These are phyloP conservation scores for Cardamine resedifolia DNA, from an alignment of 345 rosid genomes.

Conservation along the genomic window DNA sequence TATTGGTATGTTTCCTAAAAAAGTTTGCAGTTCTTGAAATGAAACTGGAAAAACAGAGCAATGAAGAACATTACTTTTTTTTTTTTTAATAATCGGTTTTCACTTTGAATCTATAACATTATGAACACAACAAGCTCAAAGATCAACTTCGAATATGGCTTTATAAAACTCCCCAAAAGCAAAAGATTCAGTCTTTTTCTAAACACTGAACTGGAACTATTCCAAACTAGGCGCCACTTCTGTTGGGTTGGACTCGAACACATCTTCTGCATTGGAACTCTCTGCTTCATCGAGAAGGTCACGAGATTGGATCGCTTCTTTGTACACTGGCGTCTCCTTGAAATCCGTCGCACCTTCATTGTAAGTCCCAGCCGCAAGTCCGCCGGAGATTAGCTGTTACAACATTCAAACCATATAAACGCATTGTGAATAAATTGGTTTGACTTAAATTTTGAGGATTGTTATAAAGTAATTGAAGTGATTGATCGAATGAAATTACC, in stretches of 20 bases:
- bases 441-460: neutral
- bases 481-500: constrained; percentile 41
- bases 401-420: neutral
- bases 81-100: neutral
- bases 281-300: constrained; percentile 80
- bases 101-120: constrained; percentile 32
- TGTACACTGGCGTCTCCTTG: constrained; percentile 79
- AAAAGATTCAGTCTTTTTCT: constrained; percentile 17
- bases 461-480: neutral
- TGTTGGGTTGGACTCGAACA: constrained; percentile 95
- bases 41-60: constrained; percentile 1
- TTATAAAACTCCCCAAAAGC: constrained; percentile 1
- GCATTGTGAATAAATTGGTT: neutral
- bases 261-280: constrained; percentile 70
- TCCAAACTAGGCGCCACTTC: constrained; percentile 95
- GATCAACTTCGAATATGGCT: constrained; percentile 7
- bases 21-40: constrained; percentile 3
- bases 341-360: constrained; percentile 95
- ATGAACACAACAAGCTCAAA: constrained; percentile 27
- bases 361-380: constrained; percentile 77
- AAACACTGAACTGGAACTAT: constrained; percentile 39
- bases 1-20: neutral
- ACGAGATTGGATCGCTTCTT: constrained; percentile 68
- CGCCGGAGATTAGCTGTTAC: constrained; percentile 72
- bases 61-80: neutral